Evolutionary conservation across 2,329 filamentous ascomycete genomes (phyloP).

Genomic region (Neopestalotiopsis sp.): DNA sequence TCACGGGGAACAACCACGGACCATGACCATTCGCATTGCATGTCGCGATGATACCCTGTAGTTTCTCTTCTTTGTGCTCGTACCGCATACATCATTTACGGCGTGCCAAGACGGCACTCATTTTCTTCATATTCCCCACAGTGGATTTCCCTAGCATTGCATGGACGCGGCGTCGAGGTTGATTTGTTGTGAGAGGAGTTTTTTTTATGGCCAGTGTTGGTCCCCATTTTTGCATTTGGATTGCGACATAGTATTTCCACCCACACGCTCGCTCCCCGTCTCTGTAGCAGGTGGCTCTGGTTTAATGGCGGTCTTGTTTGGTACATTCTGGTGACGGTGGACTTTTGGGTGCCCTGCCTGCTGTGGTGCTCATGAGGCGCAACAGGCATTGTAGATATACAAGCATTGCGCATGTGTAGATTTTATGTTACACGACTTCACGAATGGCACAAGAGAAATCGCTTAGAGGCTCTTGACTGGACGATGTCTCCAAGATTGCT

Average conservation of each 20-base stretch:
- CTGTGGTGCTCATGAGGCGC: background rate
- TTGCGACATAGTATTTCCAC: slow-evolving; percentile 13
- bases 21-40: slow-evolving; percentile 10
- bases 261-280: slow-evolving; percentile 3
- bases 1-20: background rate
- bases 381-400: slow-evolving; percentile 14
- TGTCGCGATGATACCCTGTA: slow-evolving; percentile 14
- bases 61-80: slow-evolving; percentile 2
- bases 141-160: slow-evolving; percentile 13
- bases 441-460: slow-evolving; percentile 1
- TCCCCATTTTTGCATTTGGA: slow-evolving; percentile 13
- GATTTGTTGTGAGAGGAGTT: background rate
- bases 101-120: slow-evolving; percentile 7
- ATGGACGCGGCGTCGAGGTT: slow-evolving; percentile 18
- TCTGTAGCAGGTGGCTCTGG: background rate
- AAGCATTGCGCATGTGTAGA: slow-evolving; percentile 19
- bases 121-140: background rate
- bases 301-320: slow-evolving; percentile 8
- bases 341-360: background rate
- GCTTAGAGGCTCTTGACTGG: background rate
- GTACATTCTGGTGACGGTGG: slow-evolving; percentile 11
- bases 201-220: background rate
- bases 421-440: slow-evolving; percentile 11
- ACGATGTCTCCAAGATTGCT: no score
- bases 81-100: slow-evolving; percentile 4